phyloP scores from a whole-genome alignment of 2,329 filamentous ascomycete species.

The Chrysosporium queenslandicum region DNA sequence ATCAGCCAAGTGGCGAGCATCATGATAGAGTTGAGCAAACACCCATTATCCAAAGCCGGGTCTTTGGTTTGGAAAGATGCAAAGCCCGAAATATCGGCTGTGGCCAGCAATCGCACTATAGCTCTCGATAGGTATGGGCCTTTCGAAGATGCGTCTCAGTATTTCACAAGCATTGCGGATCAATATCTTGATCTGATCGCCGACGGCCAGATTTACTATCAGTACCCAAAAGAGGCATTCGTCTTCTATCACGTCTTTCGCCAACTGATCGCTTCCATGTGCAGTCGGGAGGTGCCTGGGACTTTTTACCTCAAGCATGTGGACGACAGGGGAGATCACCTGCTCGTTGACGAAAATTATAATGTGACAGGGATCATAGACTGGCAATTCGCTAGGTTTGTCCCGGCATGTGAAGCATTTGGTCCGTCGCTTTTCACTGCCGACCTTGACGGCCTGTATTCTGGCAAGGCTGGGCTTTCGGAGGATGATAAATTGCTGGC shows the following conservation, averaged over 20 bases:
- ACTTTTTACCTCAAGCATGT: conserved; percentile 40
- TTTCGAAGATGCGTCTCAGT: conserved; percentile 27
- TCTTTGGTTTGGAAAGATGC: conserved; percentile 8
- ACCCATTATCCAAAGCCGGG: neutral
- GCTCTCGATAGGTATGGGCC: conserved; percentile 29
- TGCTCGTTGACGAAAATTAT: conserved; percentile 39
- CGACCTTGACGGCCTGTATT: conserved; percentile 36
- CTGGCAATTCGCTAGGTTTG: neutral
- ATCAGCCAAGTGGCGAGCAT: conserved; percentile 33
- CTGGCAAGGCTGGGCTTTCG: conserved; percentile 27
- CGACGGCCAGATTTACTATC: conserved; percentile 24
- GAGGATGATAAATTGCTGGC: conserved; percentile 35
- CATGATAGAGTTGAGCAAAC: conserved; percentile 30
- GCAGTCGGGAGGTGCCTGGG: conserved; percentile 1
- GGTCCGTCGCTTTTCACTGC: conserved; percentile 23
- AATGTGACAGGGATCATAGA: conserved; percentile 42
- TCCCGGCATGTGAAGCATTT: neutral
- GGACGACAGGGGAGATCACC: conserved; percentile 44
- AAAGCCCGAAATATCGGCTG: conserved; percentile 22
- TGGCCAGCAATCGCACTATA: conserved; percentile 29
- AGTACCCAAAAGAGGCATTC: conserved; percentile 28
- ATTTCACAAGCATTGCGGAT: conserved; percentile 30
- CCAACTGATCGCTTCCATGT: neutral
- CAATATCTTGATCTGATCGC: conserved; percentile 28
- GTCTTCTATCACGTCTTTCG: conserved; percentile 33